Evolutionary conservation across 768 basidiomycete species (phyloP), one percentile per base, ranked within the genome.

Genomic region (Cystofilobasidium ferigula): DNA sequence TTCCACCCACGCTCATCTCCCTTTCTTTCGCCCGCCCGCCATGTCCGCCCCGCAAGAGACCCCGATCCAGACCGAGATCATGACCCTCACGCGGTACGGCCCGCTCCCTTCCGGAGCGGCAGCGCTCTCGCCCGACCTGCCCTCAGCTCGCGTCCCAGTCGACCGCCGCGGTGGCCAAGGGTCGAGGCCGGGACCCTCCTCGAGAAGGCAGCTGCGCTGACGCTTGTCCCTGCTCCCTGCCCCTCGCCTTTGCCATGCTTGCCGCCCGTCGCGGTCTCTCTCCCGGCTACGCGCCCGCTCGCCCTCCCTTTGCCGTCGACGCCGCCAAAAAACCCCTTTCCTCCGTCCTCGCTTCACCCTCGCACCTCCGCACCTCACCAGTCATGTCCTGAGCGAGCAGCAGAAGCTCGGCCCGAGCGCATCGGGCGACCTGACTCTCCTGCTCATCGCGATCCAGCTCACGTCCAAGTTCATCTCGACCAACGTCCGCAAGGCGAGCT

Each of bases 391-490:
- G 56, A 80, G 81, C 62, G 87, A 90, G 73, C 91, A 94, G 77
- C 77, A 88, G 70, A 85, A 86, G 64, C 80, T 93, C 34, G 93
- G 93, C 43, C 77, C 84, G 13, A 77, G 83, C 6, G 92, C 92
- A 8, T 90, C 89, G 0, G 94, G 95, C 67, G 95, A 98, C 78
- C 80, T 98, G 62, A 98, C 95, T 4, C 78, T 98, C 68, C 83
- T 99, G 64, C 82, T 99, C 70, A 94, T 86, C 68, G 94, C 92
- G 56, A 97, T 99, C 76, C 91, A 95, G 76, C 85, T 91, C 70
- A 89, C 89, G 36, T 91, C 88, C 79, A 92, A 80, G 78, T 97
- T 97, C 81, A 97, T 98, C 75, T 89, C 93, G 2, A 93, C 90
- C 71, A 98, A 97, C 74, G 95, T 99, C 73, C 85, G 95, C 70